Percentiles rank a stretch among this genome's conserved stretches.
phyloP scores from a whole-genome alignment of 1,139 yeast genomes.

The Debaryomyces sp. region DNA sequence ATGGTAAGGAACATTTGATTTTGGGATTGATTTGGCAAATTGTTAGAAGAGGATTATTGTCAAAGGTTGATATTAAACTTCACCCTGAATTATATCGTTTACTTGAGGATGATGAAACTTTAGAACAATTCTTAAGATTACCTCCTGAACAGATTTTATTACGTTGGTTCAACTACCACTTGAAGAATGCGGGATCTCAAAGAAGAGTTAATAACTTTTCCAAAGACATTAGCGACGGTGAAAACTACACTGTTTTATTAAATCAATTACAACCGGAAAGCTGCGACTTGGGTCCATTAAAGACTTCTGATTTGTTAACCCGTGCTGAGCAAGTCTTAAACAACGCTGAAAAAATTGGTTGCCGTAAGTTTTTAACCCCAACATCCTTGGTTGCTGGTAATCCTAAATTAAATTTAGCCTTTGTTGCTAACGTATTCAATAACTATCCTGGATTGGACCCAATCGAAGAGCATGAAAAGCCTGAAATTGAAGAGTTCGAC shows the following conservation, averaged over 20 bases:
- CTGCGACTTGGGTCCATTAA: conserved; percentile 82
- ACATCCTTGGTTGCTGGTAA: conserved; percentile 93
- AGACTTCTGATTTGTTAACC: conserved; percentile 66
- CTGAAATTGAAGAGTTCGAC: conserved; percentile 91
- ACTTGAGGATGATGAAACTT: conserved; percentile 93
- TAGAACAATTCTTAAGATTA: conserved; percentile 91
- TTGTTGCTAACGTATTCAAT: conserved; percentile 95
- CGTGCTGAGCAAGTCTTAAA: conserved; percentile 86
- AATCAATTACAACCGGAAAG: conserved; percentile 84
- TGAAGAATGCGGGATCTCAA: conserved; percentile 89
- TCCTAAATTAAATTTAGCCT: conserved; percentile 93
- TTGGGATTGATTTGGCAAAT: conserved; percentile 98
- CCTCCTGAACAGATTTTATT: conserved; percentile 97
- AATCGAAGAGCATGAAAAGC: conserved; percentile 85
- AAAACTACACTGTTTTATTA: conserved; percentile 85
- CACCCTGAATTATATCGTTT: conserved; percentile 97
- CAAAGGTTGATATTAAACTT: conserved; percentile 91
- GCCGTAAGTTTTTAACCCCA: conserved; percentile 94
- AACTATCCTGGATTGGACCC: conserved; percentile 97
- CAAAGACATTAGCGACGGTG: conserved; percentile 90
- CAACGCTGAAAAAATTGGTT: conserved; percentile 88
- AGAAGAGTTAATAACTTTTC: conserved; percentile 87
- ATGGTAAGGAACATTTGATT: conserved; percentile 94
- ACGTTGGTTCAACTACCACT: conserved; percentile 97
- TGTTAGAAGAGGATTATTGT: conserved; percentile 90